Percentiles rank a stretch among this genome's conserved stretches.
Evolutionary conservation across 495 filamentous ascomycete genomes (phyloP).

Genomic region (Oleoguttula mirabilis): DNA sequence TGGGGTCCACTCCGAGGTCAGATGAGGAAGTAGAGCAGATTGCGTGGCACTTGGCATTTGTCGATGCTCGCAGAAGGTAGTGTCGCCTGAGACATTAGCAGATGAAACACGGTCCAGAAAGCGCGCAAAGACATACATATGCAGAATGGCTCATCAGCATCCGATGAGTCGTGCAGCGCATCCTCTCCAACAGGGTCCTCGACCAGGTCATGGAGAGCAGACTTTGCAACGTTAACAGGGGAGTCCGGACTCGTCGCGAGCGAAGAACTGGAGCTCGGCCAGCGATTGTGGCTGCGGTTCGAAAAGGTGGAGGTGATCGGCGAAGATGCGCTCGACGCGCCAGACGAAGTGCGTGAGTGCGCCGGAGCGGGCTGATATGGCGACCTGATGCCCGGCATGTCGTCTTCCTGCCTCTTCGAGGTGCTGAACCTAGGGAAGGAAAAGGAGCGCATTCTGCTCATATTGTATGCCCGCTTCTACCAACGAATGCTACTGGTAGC

Average conservation of each 20-base stretch:
- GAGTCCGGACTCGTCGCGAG: constrained; percentile 45
- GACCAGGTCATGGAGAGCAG: constrained; percentile 14
- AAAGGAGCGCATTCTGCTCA: constrained; percentile 15
- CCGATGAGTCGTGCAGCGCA: not conserved
- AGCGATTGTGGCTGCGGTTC: constrained; percentile 41
- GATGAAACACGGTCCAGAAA: not conserved
- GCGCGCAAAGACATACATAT: constrained; percentile 11
- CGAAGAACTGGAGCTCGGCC: constrained; percentile 52
- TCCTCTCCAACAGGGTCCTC: constrained; percentile 19
- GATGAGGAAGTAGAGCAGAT: too few relatives aligned
- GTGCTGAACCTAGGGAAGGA: constrained; percentile 6
- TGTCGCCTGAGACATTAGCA: constrained; percentile 19
- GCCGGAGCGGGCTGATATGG: constrained; percentile 3
- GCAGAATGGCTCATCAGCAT: constrained; percentile 12
- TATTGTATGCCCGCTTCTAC: constrained; percentile 3
- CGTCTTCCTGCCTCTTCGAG: not conserved
- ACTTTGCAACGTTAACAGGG: constrained; percentile 12
- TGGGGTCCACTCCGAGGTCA: constrained; percentile 9
- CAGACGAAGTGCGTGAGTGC: constrained; percentile 27
- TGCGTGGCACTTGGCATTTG: not conserved
- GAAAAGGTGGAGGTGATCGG: constrained; percentile 53
- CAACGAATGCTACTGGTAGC: not conserved
- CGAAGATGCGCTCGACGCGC: constrained; percentile 41
- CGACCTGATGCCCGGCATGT: not conserved
- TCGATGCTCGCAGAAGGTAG: constrained; percentile 16